phyloP scores from a whole-genome alignment of 441 rosid species.

The Hura crepitans region DNA sequence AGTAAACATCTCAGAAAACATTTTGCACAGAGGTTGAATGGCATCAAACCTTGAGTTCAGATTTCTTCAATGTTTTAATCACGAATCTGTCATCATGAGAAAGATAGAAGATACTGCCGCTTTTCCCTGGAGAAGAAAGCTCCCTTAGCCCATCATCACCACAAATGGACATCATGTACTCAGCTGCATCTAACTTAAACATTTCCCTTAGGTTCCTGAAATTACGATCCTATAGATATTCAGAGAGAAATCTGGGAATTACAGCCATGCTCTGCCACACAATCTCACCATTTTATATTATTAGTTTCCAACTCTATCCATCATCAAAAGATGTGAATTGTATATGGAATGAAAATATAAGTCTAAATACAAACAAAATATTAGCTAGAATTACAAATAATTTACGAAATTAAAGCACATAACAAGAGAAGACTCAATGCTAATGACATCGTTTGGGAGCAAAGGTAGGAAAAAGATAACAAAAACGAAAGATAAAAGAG shows the following conservation, averaged over 20 bases:
- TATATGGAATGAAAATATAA: background rate
- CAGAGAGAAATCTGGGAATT: constrained; percentile 6
- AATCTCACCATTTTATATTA: background rate
- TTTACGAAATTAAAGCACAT: background rate
- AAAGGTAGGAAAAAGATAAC: background rate
- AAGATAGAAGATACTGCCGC: constrained; percentile 93
- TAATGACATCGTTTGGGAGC: background rate
- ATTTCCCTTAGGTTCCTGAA: constrained; percentile 90
- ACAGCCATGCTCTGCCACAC: background rate
- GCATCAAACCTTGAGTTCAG: constrained; percentile 76
- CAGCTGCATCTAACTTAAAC: constrained; percentile 98
- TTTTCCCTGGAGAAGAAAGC: constrained; percentile 88
- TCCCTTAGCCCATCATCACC: constrained; percentile 92
- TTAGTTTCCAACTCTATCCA: background rate
- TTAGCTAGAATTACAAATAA: background rate
- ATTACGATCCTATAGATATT: constrained; percentile 19
- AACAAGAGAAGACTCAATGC: background rate
- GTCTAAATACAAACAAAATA: background rate
- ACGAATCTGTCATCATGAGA: constrained; percentile 92
- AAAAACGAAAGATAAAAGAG: background rate
- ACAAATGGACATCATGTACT: constrained; percentile 99
- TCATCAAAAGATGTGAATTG: background rate
- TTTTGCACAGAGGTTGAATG: background rate
- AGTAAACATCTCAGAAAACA: background rate
- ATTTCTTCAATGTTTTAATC: constrained; percentile 77